Conservation (phyloP, 306 rosid species). For the barrel medic (Medicago truncatula) region DNA sequence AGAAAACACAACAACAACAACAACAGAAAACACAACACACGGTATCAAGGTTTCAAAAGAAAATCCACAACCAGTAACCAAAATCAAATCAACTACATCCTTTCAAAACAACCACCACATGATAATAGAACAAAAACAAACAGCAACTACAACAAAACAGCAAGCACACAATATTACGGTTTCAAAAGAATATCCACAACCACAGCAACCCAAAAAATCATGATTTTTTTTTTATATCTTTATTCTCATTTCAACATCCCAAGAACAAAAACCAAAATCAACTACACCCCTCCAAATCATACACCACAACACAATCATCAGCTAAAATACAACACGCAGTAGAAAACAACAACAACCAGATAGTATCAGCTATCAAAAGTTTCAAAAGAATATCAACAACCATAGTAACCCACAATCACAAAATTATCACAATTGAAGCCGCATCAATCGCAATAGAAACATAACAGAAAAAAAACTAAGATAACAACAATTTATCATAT, state of each 20-base stretch:
- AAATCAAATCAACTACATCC: no score
- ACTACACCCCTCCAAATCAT: neutral
- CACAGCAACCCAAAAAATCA: neutral
- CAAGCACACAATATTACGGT: neutral
- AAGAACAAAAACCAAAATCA: neutral
- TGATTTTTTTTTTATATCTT: neutral
- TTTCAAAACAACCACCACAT: no score
- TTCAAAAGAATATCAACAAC: neutral
- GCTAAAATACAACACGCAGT: no score
- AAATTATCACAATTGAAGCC: neutral
- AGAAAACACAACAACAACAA: neutral
- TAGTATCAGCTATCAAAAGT: no score
- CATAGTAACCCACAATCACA: neutral
- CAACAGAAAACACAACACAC: no score
- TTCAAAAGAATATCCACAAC: neutral
- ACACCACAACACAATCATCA: neutral
- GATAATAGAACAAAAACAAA: neutral
- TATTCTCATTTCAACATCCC: neutral
- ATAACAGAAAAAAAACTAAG: neutral
- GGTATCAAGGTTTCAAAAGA: no score
- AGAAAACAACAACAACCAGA: no score
- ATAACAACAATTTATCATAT: neutral
- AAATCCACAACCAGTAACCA: no score
- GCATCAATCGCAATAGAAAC: neutral
- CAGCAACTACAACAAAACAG: neutral